Evolutionary conservation across 192 early-diverging fungal genomes (phyloP).

Genomic region (Kickxella alabastrina): DNA sequence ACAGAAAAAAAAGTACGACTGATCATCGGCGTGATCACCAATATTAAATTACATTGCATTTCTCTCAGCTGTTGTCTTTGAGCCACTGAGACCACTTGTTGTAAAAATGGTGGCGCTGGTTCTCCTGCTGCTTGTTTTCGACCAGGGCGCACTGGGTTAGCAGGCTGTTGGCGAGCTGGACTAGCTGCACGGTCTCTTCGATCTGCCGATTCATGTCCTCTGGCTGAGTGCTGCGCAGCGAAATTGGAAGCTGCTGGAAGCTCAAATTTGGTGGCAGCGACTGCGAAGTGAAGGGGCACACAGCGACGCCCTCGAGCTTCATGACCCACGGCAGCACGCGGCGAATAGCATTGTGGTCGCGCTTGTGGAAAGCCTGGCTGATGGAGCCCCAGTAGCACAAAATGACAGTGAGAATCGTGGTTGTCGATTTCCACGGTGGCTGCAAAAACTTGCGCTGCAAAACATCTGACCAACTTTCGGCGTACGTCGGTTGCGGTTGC

Average conservation of each 20-base stretch:
- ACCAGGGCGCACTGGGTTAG: constrained; percentile 30
- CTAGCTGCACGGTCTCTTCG: constrained; percentile 18
- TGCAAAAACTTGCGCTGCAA: constrained; percentile 7
- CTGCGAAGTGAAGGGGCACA: constrained; percentile 17
- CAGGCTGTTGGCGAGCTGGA: constrained; percentile 18
- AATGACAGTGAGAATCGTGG: constrained; percentile 27
- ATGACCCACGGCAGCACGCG: constrained; percentile 35
- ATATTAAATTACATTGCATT: no score
- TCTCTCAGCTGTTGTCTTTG: constrained; percentile 15
- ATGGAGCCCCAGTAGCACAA: constrained; percentile 27
- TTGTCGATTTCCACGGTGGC: constrained; percentile 40
- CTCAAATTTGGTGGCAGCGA: constrained; percentile 20
- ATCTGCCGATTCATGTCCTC: constrained; percentile 11
- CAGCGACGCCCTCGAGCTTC: constrained; percentile 20
- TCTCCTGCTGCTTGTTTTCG: constrained; percentile 21
- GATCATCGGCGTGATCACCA: no score
- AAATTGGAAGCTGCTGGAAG: constrained; percentile 17
- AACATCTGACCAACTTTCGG: not conserved
- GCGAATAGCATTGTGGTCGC: constrained; percentile 6
- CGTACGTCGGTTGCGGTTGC: not conserved
- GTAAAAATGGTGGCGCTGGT: constrained; percentile 9
- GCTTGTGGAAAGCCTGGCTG: constrained; percentile 11
- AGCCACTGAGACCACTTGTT: constrained; percentile 26
- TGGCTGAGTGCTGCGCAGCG: not conserved
- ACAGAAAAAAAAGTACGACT: not conserved